These are phyloP conservation scores for Marvania coccoides DNA, from an alignment of 139 green algal species.

Conservation along the genomic window DNA sequence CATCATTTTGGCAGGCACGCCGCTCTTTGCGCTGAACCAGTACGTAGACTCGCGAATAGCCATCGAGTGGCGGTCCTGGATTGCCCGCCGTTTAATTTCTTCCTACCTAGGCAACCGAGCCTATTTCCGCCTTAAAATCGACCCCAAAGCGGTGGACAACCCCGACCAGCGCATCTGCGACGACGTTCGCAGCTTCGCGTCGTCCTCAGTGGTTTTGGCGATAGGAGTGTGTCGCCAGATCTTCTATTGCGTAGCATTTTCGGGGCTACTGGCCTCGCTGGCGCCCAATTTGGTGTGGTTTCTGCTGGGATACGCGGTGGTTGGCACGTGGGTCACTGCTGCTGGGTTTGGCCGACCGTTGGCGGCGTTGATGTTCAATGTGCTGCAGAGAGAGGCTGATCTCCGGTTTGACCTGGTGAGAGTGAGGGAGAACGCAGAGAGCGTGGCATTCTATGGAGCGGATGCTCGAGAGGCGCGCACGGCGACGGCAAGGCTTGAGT, in stretches of 20 bases:
- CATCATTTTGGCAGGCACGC: constrained; percentile 60
- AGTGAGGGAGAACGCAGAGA: constrained; percentile 77
- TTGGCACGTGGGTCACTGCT: constrained; percentile 73
- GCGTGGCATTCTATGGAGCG: constrained; percentile 86
- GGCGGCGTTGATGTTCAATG: constrained; percentile 54
- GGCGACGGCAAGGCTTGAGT: constrained; percentile 7
- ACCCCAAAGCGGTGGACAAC: constrained; percentile 32
- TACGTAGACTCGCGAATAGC: constrained; percentile 47
- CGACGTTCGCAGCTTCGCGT: constrained; percentile 70
- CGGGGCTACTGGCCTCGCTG: constrained; percentile 68
- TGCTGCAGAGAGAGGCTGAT: constrained; percentile 70
- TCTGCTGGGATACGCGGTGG: constrained; percentile 68
- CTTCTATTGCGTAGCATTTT: constrained; percentile 75
- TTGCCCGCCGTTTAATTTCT: constrained; percentile 14
- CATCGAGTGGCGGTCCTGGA: constrained; percentile 55
- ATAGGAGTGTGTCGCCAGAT: constrained; percentile 65
- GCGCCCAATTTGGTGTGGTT: constrained; percentile 67
- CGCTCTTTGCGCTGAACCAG: constrained; percentile 49
- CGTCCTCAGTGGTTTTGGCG: constrained; percentile 46
- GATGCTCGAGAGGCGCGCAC: constrained; percentile 41
- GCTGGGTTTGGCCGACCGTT: constrained; percentile 70
- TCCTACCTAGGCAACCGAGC: constrained; percentile 45
- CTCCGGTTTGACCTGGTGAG: constrained; percentile 82
- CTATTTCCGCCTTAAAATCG: constrained; percentile 41
- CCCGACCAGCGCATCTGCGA: constrained; percentile 81